phyloP scores from a whole-genome alignment of 75 land plant genomes.

The Pinus taeda region DNA sequence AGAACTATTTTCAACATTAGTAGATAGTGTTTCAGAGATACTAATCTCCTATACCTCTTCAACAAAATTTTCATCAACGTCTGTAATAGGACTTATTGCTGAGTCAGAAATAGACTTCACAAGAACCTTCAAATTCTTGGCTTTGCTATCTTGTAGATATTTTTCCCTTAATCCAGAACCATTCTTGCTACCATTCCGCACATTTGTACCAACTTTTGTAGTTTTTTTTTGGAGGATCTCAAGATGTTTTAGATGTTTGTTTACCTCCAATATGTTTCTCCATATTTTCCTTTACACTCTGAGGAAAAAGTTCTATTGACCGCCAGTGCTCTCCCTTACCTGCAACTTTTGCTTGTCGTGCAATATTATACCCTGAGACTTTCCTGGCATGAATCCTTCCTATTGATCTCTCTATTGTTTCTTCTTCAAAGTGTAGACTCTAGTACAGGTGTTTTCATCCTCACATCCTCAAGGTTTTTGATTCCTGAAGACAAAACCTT shows the following conservation, averaged over 20 bases:
- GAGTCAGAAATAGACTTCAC: constrained; percentile 27
- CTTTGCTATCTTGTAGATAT: constrained; percentile 13
- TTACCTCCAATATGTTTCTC: constrained; percentile 5
- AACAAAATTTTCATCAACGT: constrained; percentile 22
- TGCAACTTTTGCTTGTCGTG: not conserved
- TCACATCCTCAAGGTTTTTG: constrained; percentile 1
- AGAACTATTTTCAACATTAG: constrained; percentile 26
- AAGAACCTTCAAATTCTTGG: constrained; percentile 17
- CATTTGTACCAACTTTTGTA: not conserved
- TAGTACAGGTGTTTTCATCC: not conserved
- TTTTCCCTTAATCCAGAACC: constrained; percentile 5
- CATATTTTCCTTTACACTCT: not conserved
- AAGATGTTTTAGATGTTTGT: not conserved
- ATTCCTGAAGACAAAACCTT: not conserved
- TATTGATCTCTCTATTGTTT: not conserved
- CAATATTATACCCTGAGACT: constrained; percentile 4
- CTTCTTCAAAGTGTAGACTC: not conserved
- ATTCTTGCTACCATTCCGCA: constrained; percentile 6
- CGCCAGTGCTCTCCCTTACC: not conserved
- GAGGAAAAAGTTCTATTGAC: not conserved
- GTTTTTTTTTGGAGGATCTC: constrained; percentile 9
- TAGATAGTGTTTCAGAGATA: constrained; percentile 33
- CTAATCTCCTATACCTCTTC: constrained; percentile 46
- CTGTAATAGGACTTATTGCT: constrained; percentile 10
- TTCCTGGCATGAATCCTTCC: not conserved